A percentile compares a stretch with the other conserved stretches of the same genome.
phyloP scores from a whole-genome alignment of 2,329 filamentous ascomycete genomes.

The Exophiala lecanii-corni region DNA sequence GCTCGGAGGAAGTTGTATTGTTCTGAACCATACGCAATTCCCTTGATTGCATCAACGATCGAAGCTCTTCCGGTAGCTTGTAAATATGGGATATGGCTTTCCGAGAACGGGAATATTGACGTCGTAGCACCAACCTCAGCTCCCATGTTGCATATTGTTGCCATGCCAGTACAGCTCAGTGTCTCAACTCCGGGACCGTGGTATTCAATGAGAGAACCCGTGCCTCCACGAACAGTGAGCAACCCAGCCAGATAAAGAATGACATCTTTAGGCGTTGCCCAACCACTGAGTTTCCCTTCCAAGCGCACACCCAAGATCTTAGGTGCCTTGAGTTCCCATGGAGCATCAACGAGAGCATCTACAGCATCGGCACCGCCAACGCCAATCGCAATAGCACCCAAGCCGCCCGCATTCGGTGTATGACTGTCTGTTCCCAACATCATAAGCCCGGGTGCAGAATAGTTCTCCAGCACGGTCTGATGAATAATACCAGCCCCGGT shows the following conservation, averaged over 20 bases:
- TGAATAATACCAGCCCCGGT: conserved; percentile 90
- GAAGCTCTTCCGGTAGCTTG: conserved; percentile 71
- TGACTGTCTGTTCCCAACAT: conserved; percentile 98
- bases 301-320: conserved; percentile 82
- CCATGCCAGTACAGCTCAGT: conserved; percentile 88
- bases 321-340: conserved; percentile 96
- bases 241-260: conserved; percentile 85
- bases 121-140: conserved; percentile 88
- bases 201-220: conserved; percentile 92
- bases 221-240: conserved; percentile 88
- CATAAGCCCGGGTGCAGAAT: conserved; percentile 94
- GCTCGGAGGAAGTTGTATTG: conserved; percentile 66
- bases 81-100: conserved; percentile 79
- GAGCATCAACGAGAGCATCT: conserved; percentile 90
- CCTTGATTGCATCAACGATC: conserved; percentile 63
- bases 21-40: conserved; percentile 54
- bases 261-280: conserved; percentile 93
- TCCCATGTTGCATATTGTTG: conserved; percentile 85
- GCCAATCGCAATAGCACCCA: conserved; percentile 91
- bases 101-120: conserved; percentile 88
- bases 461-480: conserved; percentile 97
- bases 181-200: conserved; percentile 84
- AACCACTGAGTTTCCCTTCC: conserved; percentile 77
- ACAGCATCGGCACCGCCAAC: conserved; percentile 97
- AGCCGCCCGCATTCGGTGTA: conserved; percentile 92